phyloP scores from a whole-genome alignment of 257 asterid genomes.

The Hygrophila difformis region DNA sequence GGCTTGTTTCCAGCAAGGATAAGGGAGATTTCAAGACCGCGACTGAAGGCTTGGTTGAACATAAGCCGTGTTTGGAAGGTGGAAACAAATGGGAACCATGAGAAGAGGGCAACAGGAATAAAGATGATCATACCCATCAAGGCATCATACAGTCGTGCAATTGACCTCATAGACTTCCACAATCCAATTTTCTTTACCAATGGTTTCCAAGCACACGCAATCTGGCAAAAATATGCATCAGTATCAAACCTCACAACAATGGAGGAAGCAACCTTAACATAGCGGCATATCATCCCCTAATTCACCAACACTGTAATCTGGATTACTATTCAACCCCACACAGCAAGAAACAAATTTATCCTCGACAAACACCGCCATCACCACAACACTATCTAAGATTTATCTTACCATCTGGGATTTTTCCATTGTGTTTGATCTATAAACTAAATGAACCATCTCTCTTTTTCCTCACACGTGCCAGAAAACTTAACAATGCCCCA shows the following conservation, averaged over 20 bases:
- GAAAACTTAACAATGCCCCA: too few species aligned
- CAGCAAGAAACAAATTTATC: too few species aligned
- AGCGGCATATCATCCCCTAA: too few species aligned
- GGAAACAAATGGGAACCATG: constrained; percentile 95
- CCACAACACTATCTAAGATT: too few species aligned
- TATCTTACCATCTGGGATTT: too few species aligned
- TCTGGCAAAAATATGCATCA: constrained; percentile 26
- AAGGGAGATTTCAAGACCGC: constrained; percentile 93
- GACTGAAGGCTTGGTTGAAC: constrained; percentile 98
- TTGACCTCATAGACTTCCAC: constrained; percentile 88
- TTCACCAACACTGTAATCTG: too few species aligned
- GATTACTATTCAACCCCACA: background rate
- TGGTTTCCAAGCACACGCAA: constrained; percentile 91
- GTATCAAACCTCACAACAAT: background rate
- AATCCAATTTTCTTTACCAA: constrained; percentile 73
- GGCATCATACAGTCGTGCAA: constrained; percentile 87
- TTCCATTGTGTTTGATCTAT: too few species aligned
- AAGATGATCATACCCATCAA: constrained; percentile 77
- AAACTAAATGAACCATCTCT: too few species aligned
- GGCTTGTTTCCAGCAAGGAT: constrained; percentile 98
- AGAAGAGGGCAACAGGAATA: constrained; percentile 74
- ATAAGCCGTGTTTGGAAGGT: constrained; percentile 96
- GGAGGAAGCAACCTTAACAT: too few species aligned
- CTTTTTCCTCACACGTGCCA: too few species aligned
- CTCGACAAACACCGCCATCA: too few species aligned